phyloP scores from a whole-genome alignment of 1,284 basidiomycete genomes.

The Pseudozyma flocculosa region DNA sequence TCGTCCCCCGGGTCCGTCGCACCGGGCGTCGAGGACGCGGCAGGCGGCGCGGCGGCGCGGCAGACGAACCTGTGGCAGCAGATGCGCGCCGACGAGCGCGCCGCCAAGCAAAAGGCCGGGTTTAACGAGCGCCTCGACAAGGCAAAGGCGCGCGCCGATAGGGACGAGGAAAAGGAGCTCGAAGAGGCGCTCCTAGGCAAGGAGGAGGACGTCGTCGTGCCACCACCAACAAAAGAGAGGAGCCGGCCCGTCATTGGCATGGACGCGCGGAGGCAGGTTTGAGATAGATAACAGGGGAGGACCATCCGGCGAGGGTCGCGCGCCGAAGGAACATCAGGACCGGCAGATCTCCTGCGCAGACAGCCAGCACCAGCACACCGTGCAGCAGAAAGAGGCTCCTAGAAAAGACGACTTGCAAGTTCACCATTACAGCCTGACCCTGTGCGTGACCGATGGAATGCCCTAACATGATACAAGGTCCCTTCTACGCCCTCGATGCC shows the following conservation, averaged over 20 bases:
- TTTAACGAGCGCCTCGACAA: conserved; percentile 18
- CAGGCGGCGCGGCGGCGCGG: conserved; percentile 19
- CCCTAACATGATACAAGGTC: too few relatives aligned
- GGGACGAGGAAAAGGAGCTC: conserved; percentile 22
- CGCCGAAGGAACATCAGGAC: too few relatives aligned
- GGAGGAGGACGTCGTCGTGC: too few relatives aligned
- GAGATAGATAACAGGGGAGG: background rate
- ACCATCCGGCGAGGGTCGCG: background rate
- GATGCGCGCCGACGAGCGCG: conserved; percentile 19
- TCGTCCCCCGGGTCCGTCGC: background rate
- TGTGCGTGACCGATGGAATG: too few relatives aligned
- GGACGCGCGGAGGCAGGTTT: conserved; percentile 22
- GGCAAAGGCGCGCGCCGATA: conserved; percentile 17
- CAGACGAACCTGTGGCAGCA: conserved; percentile 32
- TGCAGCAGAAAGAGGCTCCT: too few relatives aligned
- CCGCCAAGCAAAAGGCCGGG: conserved; percentile 11
- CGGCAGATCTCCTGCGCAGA: too few relatives aligned
- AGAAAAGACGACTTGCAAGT: too few relatives aligned
- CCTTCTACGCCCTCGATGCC: too few relatives aligned
- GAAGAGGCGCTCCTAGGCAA: conserved; percentile 36
- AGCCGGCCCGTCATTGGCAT: conserved; percentile 24
- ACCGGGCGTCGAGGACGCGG: background rate
- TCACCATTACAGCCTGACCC: too few relatives aligned
- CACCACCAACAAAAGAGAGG: conserved; percentile 8
- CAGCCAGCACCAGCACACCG: too few relatives aligned